A percentile compares a stretch with the other conserved stretches of the same genome.
Evolutionary conservation across 2,329 filamentous ascomycete species (phyloP).

Genomic region (Epicoccum sorghinum): DNA sequence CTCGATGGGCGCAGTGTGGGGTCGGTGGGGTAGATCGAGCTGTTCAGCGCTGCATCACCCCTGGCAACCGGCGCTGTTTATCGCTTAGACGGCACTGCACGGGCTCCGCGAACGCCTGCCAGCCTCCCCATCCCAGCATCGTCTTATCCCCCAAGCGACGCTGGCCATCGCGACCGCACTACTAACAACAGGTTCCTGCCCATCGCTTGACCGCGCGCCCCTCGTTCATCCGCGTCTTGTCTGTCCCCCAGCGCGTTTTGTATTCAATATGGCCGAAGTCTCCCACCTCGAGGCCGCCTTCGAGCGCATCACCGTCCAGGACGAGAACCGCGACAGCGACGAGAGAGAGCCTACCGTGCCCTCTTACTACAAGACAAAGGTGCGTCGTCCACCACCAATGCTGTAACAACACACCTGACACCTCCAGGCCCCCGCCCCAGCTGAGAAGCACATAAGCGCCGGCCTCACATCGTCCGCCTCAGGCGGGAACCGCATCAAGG

Average conservation of each 20-base stretch:
- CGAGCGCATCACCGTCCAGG: constrained; percentile 86
- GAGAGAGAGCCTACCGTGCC: constrained; percentile 53
- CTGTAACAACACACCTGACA: not conserved
- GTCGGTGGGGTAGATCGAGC: constrained; percentile 13
- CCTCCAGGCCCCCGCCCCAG: constrained; percentile 45
- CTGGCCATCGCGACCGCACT: constrained; percentile 5
- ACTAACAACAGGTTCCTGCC: constrained; percentile 12
- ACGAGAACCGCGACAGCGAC: constrained; percentile 75
- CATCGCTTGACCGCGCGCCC: constrained; percentile 3
- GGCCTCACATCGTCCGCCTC: constrained; percentile 53
- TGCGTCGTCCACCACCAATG: constrained; percentile 47
- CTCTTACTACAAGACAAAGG: constrained; percentile 79
- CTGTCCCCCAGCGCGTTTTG: not conserved
- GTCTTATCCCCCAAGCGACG: constrained; percentile 16
- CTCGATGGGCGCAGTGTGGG: constrained; percentile 10
- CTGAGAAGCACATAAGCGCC: constrained; percentile 53
- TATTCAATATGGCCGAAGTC: constrained; percentile 65
- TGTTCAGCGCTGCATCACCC: not conserved
- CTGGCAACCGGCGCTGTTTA: constrained; percentile 15
- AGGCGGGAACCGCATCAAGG: constrained; percentile 69
- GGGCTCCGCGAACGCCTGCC: constrained; percentile 4
- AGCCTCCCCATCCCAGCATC: constrained; percentile 5
- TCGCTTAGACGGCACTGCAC: not conserved
- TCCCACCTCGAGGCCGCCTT: constrained; percentile 84
- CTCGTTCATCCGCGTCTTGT: constrained; percentile 9